Evolutionary conservation across 1,139 yeast genomes (phyloP), one percentile per base, ranked within the genome.

Genomic region (Hemisphaericaspora xylanilytica): DNA sequence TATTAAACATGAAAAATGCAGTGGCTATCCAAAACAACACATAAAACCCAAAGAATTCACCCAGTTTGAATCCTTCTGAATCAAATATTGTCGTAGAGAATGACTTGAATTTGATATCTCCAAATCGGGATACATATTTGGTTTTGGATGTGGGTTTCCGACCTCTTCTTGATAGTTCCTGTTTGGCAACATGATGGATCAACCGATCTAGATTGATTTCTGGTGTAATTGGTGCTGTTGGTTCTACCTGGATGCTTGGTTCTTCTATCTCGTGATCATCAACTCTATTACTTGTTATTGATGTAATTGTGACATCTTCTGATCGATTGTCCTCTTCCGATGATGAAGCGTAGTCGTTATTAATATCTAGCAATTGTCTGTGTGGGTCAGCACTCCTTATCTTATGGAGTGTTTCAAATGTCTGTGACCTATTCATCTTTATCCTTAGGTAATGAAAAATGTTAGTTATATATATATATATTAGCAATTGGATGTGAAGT

Each of bases 1-100:
- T 70, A 40, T 73, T 73, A 28, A 76, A 49, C 43, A 78, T 71
- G 28, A 72, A 58, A 42, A 82, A 73, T 7, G 74, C 81, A 7
- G 81, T 74, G 2, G 75, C 74, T 40, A 83, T 61, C 94, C 94
- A 85, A 46, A 80, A 77, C 38, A 83, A 68, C 10, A 83, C 77
- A 51, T 77, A 85, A 32, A 84, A 65, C 1, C 92, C 94, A 46
- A 73, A 77, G 53, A 80, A 83, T 38, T 69, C 67, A 4, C 78
- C 65, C 1, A 58, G 44, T 40, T 63, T 59, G 46, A 72, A 65
- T 16, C 50, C 47, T 2, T 54, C 65, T 25, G 70, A 62, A 51
- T 80, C 85, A 42, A 80, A 65, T 5, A 80, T 73, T 4, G 81
- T 70, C 4, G 74, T 60, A 10, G 71, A 56, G 10, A 14, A 28